Evolutionary conservation across 2,329 filamentous ascomycete genomes (phyloP).

Genomic region (Phyllosticta citribraziliensis): DNA sequence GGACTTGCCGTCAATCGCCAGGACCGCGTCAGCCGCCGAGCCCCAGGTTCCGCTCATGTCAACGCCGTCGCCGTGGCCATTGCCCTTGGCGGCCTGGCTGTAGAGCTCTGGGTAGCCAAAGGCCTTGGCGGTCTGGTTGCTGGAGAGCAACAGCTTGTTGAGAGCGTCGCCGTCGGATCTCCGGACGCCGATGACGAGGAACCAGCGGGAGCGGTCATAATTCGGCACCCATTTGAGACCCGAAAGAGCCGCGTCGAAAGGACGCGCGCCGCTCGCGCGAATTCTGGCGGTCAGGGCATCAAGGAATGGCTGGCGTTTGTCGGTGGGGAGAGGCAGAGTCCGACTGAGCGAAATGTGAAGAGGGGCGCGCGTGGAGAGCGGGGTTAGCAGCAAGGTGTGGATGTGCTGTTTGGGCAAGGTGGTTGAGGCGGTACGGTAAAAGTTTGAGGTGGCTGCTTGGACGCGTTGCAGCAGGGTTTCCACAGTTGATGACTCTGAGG

Average conservation of each 20-base stretch:
- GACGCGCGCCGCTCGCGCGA: conserved; percentile 33
- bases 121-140: conserved; percentile 51
- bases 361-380: conserved; percentile 48
- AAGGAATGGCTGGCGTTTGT: conserved; percentile 62
- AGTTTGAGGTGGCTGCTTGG: not conserved
- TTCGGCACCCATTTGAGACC: conserved; percentile 57
- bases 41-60: conserved; percentile 1
- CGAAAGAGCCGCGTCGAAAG: conserved; percentile 39
- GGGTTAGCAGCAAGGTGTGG: conserved; percentile 14
- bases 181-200: conserved; percentile 63
- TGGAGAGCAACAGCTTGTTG: conserved; percentile 49
- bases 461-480: conserved; percentile 22
- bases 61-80: conserved; percentile 20
- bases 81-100: conserved; percentile 23
- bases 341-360: conserved; percentile 87
- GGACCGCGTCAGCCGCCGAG: not conserved
- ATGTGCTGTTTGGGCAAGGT: not conserved
- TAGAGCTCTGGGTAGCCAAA: conserved; percentile 68
- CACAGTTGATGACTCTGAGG: conserved; percentile 22
- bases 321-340: conserved; percentile 62
- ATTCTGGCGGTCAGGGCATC: conserved; percentile 40
- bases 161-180: conserved; percentile 26
- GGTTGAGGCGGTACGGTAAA: conserved; percentile 6
- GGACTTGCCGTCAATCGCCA: conserved; percentile 9
- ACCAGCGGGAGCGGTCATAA: conserved; percentile 61